Evolutionary conservation across 176 grass and related monocot species (phyloP), one percentile per base, ranked within the genome.

Genomic region (Paspalum vaginatum): DNA sequence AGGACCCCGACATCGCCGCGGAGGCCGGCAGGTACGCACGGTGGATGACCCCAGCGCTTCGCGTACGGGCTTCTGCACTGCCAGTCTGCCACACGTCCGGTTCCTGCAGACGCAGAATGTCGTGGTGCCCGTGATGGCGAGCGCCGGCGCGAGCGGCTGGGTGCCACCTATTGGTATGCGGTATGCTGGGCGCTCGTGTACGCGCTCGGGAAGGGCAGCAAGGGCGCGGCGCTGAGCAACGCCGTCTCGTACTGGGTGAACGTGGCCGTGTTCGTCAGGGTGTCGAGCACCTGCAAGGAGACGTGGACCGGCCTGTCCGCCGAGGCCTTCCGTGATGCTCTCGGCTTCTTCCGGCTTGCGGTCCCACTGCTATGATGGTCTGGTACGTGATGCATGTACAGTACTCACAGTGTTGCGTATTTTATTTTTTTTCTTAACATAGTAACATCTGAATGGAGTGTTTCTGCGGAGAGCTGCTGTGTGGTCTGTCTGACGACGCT

Each of bases 51-150:
- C 89, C 86, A 3, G 11, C 51, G 24, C n/a, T 91, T 88, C 52
- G 82, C 86, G 0, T 91, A 85, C 49, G 82, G 86, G 3, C 77
- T 84, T 10, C 84, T 91, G 14, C 88, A 87, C 41, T 87, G 88
- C 74, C 76, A n/a, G n/a, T n/a, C n/a, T n/a, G n/a, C n/a, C n/a
- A n/a, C n/a, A 79, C 61, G 61, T 79, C 20, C 18, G 76, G 61
- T 79, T 79, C 76, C 76, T 93, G 67, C 91, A 93, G 58, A 71
- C 87, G 37, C 91, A 93, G 83, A 89, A 86, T 71, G 76, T 89
- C n/a, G 84, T 89, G 56, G 9, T 87, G 39, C 87, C 87, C 1
- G 77, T 84, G 12, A 80, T 93, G 87, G 37, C 84, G 39, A 74
- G 64, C 79, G 70, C 87, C 9, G 84, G 71, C 11, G 53, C 78